Percentiles rank a stretch among this genome's conserved stretches.
Evolutionary conservation across 257 asterid species (phyloP).

Genomic region (Forsythia viridissima): DNA sequence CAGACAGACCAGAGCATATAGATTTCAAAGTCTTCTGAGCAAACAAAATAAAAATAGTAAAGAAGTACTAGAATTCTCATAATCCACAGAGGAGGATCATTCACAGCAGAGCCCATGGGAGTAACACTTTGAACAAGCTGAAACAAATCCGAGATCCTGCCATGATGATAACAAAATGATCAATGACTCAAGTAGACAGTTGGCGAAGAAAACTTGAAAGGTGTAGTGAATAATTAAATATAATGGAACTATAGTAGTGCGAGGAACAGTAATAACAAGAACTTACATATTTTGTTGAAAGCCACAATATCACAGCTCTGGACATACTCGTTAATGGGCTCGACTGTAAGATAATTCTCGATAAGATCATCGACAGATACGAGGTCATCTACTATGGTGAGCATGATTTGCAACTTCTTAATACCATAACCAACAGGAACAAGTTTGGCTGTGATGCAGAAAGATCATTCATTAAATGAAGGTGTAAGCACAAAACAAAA

Average conservation of each 20-base stretch:
- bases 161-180: neutral
- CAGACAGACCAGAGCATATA: too few species aligned
- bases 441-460: constrained; percentile 26
- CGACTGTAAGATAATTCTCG: constrained; percentile 39
- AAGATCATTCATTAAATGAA: neutral
- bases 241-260: too few species aligned
- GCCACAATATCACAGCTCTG: constrained; percentile 72
- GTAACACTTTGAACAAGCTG: neutral
- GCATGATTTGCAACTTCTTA: constrained; percentile 41
- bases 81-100: neutral
- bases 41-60: too few species aligned
- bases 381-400: constrained; percentile 40
- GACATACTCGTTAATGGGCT: constrained; percentile 49
- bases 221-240: too few species aligned
- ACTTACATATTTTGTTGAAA: constrained; percentile 61
- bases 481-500: neutral
- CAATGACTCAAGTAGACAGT: neutral
- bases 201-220: neutral
- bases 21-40: too few species aligned
- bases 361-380: constrained; percentile 38
- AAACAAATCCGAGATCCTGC: neutral
- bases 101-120: neutral
- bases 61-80: neutral
- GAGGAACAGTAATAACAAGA: neutral
- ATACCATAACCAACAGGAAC: constrained; percentile 39